Evolutionary conservation across 306 rosid species (phyloP).

Genomic region (Mucuna pruriens): DNA sequence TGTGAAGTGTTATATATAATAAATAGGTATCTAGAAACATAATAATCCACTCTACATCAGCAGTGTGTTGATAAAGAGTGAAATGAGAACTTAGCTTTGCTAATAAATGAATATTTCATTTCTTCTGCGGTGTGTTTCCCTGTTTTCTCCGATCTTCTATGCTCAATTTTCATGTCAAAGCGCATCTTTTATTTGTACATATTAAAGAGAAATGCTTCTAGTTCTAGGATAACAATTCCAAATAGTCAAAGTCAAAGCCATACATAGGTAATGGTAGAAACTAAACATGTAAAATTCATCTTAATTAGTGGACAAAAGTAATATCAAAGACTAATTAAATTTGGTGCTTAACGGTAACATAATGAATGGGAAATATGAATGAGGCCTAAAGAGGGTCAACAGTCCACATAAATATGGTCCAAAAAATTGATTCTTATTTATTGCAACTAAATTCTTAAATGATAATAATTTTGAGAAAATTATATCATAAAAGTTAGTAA

Average conservation of each 20-base stretch:
- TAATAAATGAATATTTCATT: conserved; percentile 27
- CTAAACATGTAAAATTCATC: neutral
- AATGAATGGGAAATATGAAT: too few species aligned
- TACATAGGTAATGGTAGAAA: neutral
- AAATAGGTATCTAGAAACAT: neutral
- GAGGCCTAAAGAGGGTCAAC: too few species aligned
- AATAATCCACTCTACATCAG: neutral
- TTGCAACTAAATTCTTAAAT: neutral
- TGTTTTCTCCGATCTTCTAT: neutral
- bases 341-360: too few species aligned
- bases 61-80: conserved; percentile 20
- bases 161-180: neutral
- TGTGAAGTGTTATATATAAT: neutral
- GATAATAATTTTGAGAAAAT: too few species aligned
- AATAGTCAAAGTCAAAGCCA: neutral
- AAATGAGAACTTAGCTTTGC: conserved; percentile 30
- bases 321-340: too few species aligned
- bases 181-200: neutral
- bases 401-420: neutral
- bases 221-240: too few species aligned
- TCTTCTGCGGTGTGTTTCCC: neutral
- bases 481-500: too few species aligned
- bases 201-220: too few species aligned
- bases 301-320: too few species aligned
- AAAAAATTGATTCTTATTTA: neutral